Evolutionary conservation across 2,329 filamentous ascomycete species (phyloP), one percentile per base, ranked within the genome.

Genomic region (Ambrosiella xylebori): DNA sequence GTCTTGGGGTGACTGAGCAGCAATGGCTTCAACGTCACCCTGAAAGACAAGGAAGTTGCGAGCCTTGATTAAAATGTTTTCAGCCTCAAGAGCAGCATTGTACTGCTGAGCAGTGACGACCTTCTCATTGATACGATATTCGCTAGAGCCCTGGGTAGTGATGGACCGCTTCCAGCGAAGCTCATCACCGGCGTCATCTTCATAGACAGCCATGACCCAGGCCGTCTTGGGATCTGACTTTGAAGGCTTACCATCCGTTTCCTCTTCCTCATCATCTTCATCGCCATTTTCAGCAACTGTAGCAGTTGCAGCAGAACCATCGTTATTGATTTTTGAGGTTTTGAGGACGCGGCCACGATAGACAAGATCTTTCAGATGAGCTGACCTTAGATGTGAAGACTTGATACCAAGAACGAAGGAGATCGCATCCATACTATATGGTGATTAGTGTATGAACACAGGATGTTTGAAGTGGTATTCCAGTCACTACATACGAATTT

Each of bases 201-300:
- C 90, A 70, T 97, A 98, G 13, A 98, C 91, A 37, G 93, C 93
- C 89, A 96, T 97, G 12, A 98, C 94, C 91, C 91, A 98, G 2
- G 93, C 94, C 2, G 84, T 93, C 69, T 90, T 93, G 0, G 93
- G 93, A 65, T 98, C 91, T 63, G 82, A 80, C 40, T 80, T 83
- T n/a, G 80, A 83, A 57, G 82, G 77, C 57, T 81, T 77, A 62
- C 84, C 79, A 6, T 76, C 76, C 19, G 76, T 70, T 40, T 76
- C 77, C 40, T 27, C 77, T 76, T 44, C 81, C 56, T 83, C 80
- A 39, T 76, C 77, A 17, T 77, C 77, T 41, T 79, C 74, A 57
- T 80, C 74, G 35, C 80, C 84, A 62, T 86, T 82, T 17, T 75
- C 71, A 49, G 81, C 74, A 8, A 80, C 81, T 63, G 84, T 82